Percentiles rank a stretch among this genome's conserved stretches.
Conservation (phyloP, 2,329 filamentous ascomycete genomes). For the Helminthosporium solani region DNA sequence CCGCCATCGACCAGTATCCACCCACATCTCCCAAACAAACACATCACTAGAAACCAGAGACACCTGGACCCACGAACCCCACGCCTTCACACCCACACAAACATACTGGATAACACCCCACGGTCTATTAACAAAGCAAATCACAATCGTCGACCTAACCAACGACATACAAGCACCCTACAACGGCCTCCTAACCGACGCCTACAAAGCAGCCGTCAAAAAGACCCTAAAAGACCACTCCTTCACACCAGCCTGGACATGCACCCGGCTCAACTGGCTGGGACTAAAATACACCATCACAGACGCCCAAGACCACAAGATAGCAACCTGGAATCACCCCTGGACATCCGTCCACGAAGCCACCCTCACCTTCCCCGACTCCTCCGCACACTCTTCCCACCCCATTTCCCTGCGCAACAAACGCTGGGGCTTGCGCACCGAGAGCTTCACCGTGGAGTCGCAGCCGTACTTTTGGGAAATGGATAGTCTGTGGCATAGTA, state of each 20-base stretch:
- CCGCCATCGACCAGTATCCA: conserved; percentile 13
- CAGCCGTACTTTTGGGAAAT: conserved; percentile 22
- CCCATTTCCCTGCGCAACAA: conserved; percentile 17
- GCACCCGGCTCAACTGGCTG: conserved; percentile 14
- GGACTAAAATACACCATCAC: conserved; percentile 19
- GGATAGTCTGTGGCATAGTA: conserved; percentile 20
- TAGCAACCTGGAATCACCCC: conserved; percentile 24
- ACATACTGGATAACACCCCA: conserved; percentile 26
- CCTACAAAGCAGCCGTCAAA: conserved; percentile 20
- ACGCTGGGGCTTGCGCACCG: conserved; percentile 17
- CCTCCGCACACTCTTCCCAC: conserved; percentile 15
- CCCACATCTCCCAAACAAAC: conserved; percentile 2
- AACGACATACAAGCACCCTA: conserved; percentile 16
- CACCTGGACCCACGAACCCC: conserved; percentile 11
- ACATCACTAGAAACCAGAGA: conserved; percentile 6
- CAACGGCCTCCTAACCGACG: conserved; percentile 17
- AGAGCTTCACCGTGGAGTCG: conserved; percentile 20
- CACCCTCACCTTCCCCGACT: conserved; percentile 19
- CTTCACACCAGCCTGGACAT: conserved; percentile 14
- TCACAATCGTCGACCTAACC: conserved; percentile 23
- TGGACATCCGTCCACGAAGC: conserved; percentile 19
- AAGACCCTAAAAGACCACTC: conserved; percentile 22
- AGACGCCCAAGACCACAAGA: conserved; percentile 7
- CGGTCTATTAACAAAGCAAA: conserved; percentile 16
- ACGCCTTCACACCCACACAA: conserved; percentile 17